These are phyloP conservation scores for Lepidium didymum DNA, from an alignment of 345 rosid species.

Conservation along the genomic window DNA sequence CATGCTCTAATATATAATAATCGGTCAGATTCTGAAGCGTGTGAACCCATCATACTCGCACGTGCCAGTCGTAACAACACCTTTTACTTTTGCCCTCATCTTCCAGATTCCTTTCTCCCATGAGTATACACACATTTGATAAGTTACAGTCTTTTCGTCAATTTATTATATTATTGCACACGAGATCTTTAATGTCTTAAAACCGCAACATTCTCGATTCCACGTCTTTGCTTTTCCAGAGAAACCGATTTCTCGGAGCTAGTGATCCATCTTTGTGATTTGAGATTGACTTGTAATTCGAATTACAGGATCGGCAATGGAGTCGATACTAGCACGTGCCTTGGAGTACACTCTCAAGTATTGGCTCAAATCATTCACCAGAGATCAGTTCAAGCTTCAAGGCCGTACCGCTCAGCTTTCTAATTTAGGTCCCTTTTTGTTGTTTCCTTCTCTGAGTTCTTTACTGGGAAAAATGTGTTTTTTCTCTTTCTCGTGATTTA, in stretches of 20 bases:
- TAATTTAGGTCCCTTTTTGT: conserved; percentile 46
- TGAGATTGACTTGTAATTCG: not conserved
- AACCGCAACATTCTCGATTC: conserved; percentile 18
- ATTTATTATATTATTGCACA: not conserved
- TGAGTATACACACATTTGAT: conserved; percentile 2
- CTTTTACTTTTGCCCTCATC: not conserved
- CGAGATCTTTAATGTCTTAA: not conserved
- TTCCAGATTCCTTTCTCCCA: conserved; percentile 20
- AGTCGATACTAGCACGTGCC: conserved; percentile 90
- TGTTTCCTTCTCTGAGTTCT: not conserved
- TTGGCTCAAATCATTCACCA: conserved; percentile 98
- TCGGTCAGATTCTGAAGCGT: conserved; percentile 2
- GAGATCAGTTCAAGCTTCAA: conserved; percentile 94
- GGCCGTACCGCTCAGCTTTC: conserved; percentile 91
- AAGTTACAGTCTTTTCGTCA: not conserved
- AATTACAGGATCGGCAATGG: conserved; percentile 42
- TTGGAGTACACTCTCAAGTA: conserved; percentile 98
- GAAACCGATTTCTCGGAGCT: conserved; percentile 6
- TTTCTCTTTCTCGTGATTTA: not conserved
- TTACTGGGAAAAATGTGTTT: not conserved
- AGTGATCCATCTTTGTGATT: not conserved
- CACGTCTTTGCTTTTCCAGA: conserved; percentile 26
- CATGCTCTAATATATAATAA: not conserved
- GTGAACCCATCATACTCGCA: conserved; percentile 8
- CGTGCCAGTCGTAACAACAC: conserved; percentile 11